Conservation (phyloP, 2,329 filamentous ascomycete species). For the Pyrenochaeta sp. region DNA sequence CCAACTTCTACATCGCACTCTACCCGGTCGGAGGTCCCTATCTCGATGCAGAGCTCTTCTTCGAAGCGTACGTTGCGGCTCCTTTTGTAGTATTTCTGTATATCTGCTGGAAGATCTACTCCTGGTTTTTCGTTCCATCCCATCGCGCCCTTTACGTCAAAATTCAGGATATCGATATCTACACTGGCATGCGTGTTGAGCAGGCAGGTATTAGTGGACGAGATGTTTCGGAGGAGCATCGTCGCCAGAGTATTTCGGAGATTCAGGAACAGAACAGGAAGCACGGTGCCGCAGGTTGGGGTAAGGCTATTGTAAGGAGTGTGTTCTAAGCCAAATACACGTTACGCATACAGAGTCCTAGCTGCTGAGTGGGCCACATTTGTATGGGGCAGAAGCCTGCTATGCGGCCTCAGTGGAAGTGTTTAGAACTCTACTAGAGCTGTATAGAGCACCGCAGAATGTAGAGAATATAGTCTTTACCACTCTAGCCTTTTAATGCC, state of each 20-base stretch:
- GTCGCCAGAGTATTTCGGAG: constrained; percentile 13
- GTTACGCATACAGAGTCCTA: no score
- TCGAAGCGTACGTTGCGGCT: constrained; percentile 53
- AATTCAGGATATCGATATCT: constrained; percentile 41
- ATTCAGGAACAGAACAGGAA: constrained; percentile 8
- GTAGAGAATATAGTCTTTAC: no score
- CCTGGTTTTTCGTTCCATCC: constrained; percentile 22
- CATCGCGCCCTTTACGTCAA: constrained; percentile 34
- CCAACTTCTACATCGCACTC: constrained; percentile 47
- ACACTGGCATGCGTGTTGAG: constrained; percentile 40
- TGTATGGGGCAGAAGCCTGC: no score
- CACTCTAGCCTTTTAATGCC: no score
- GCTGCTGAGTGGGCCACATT: no score
- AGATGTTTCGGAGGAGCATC: constrained; percentile 7
- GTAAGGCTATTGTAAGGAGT: no score
- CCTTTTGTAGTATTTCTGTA: constrained; percentile 58
- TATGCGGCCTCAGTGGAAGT: no score
- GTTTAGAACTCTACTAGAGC: no score
- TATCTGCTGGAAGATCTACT: constrained; percentile 51
- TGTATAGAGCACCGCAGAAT: no score
- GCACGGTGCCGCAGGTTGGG: no score
- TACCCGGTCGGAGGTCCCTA: constrained; percentile 37
- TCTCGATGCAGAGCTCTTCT: constrained; percentile 50
- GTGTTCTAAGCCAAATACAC: no score
- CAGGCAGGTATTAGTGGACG: constrained; percentile 22